phyloP scores from a whole-genome alignment of 2,329 filamentous ascomycete species.

The Eutypa lata region DNA sequence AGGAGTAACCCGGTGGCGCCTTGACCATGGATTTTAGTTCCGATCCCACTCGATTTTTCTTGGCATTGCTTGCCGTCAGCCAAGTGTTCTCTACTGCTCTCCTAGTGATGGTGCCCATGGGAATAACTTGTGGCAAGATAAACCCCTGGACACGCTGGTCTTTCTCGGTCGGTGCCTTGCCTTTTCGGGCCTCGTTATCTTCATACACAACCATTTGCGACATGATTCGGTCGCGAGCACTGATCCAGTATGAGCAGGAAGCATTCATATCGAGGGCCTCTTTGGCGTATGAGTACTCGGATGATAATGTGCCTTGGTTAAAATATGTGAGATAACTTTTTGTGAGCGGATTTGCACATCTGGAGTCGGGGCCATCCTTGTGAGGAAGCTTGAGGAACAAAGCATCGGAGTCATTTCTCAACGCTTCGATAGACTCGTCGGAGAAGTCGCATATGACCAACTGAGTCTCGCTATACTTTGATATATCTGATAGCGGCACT shows the following conservation, averaged over 20 bases:
- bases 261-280: conserved; percentile 98
- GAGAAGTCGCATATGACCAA: conserved; percentile 73
- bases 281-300: conserved; percentile 85
- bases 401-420: conserved; percentile 65
- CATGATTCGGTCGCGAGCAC: conserved; percentile 85
- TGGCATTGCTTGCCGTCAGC: conserved; percentile 96
- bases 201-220: conserved; percentile 95
- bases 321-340: conserved; percentile 91
- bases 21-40: conserved; percentile 96
- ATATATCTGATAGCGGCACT: conserved; percentile 60
- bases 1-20: conserved; percentile 84
- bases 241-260: conserved; percentile 99
- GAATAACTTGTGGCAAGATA: conserved; percentile 92
- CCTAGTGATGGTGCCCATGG: conserved; percentile 96
- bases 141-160: conserved; percentile 56
- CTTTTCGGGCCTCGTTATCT: conserved; percentile 45
- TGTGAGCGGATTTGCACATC: conserved; percentile 83
- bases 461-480: conserved; percentile 67
- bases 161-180: conserved; percentile 13
- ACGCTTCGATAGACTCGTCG: conserved; percentile 64
- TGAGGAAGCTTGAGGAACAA: conserved; percentile 92
- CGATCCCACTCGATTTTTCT: conserved; percentile 91
- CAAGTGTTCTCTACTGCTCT: conserved; percentile 96
- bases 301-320: conserved; percentile 82
- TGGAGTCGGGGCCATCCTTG: conserved; percentile 83